Base-by-base conservation (phyloP, 805 yeast genomes). In the Candida mattraensis region DNA sequence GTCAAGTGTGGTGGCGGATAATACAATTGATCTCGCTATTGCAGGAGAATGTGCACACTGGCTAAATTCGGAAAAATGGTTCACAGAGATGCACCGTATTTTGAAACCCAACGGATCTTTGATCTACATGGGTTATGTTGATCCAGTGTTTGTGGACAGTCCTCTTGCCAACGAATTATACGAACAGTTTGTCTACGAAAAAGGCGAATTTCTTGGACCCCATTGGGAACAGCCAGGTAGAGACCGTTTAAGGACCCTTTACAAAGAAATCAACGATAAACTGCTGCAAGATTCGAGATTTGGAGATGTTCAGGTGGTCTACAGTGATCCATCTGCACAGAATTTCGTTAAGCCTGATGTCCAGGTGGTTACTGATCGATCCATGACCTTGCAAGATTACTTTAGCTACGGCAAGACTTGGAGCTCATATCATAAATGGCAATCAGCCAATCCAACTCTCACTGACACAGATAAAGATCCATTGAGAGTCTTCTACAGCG, bases 211-310 rank as follows among this genome's bases (percentile, higher is more conserved):
- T 28, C 55, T 83, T 29, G 89, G 89, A 0, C 78, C 80, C 0
- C 76, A 76, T 53, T 89, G 97, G 97, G 84, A 86, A 50, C 83
- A 82, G 47, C 93, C 95, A 0, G 97, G 96, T 0, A 66, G 95
- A 30, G 35, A 53, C 5, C 61, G 72, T 10, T 58, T 89, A 21
- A 63, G 80, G 33, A 44, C 62, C 5, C 51, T 69, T 39, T 67
- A 73, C 43, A 50, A 44, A 11, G 72, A 64, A 8, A 65, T 79
- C 5, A 58, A 61, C 36, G 55, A 50, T 5, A 54, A 64, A 22
- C 48, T 72, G 3, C 78, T 82, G 3, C 18, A 35, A 0, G 64
- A 58, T 2, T 39, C 50, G 7, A 30, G 47, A 11, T 60, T 54
- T 40, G 24, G 26, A 14, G 57, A 58, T 40, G 53, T 68, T 8